Evolutionary conservation across 2,329 filamentous ascomycete genomes (phyloP), one percentile per base, ranked within the genome.

Genomic region (Ophiognomonia clavigignenti-juglandacearum): DNA sequence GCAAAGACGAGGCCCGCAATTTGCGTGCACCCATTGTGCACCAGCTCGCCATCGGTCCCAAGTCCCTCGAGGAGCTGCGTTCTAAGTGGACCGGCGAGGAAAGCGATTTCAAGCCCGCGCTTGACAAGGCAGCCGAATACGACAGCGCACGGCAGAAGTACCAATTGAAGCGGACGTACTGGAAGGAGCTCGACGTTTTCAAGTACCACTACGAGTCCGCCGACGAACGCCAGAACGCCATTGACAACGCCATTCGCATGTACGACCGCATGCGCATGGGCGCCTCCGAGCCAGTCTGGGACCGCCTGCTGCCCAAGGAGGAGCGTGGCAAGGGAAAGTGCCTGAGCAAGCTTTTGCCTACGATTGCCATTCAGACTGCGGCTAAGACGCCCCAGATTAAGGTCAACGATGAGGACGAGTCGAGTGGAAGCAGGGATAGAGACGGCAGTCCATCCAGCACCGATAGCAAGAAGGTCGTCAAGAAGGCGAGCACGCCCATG

Each of bases 121-220:
- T 85, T 11, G 68, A 75, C 40, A 85, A 83, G 63, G 77, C 81
- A 19, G 80, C 77, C 24, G 74, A 77, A 48, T 71, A 72, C 45
- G 69, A 75, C 48, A 53, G 68, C 4, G 61, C 67, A 3, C 65
- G 65, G 4, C 70, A 76, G 51, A 79, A 71, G 54, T 85, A 76
- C 72, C 63, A 67, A 27, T 63, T 84, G 55, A 73, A 74, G 51
- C 80, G 77, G 63, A 64, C 69, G 20, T 78, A 72, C 52, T 85
- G 75, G 73, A 82, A 75, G 61, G 81, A 85, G 53, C 69, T 85
- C 13, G 80, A 85, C 54, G 77, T 83, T 19, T 85, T 77, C 73
- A 75, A 72, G 48, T 82, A 82, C 59, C 66, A 75, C 23, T 85
- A 84, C 57, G 66, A 69, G 37, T 68, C 61, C 31, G 63, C 71